Percentiles rank a stretch among this genome's conserved stretches.
Evolutionary conservation across 2,329 filamentous ascomycete genomes (phyloP).

Genomic region (Botrytis medusae): DNA sequence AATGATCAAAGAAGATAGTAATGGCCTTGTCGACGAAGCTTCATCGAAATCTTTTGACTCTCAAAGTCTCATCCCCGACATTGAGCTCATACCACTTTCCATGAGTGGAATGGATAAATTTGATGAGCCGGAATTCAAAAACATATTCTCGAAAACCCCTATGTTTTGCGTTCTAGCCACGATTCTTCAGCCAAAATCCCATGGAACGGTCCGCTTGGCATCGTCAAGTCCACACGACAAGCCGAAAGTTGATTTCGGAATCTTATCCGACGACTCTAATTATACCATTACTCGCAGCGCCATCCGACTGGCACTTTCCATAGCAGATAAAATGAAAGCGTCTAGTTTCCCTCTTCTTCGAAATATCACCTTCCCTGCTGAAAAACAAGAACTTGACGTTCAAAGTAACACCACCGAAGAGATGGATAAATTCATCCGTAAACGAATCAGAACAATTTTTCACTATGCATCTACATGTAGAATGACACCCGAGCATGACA

Average conservation of each 20-base stretch:
- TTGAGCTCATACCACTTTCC: constrained; percentile 24
- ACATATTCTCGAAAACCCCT: constrained; percentile 12
- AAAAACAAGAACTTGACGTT: not conserved
- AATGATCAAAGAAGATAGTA: constrained; percentile 11
- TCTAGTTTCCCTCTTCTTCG: constrained; percentile 30
- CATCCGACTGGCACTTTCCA: constrained; percentile 18
- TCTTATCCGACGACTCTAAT: constrained; percentile 22
- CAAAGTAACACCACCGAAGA: not conserved
- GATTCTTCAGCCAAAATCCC: constrained; percentile 19
- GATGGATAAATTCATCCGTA: constrained; percentile 13
- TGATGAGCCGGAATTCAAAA: constrained; percentile 14
- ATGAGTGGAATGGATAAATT: constrained; percentile 20
- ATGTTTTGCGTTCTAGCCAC: constrained; percentile 20
- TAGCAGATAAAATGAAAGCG: constrained; percentile 21
- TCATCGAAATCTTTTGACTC: not conserved
- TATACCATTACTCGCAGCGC: constrained; percentile 11
- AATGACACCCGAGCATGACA: constrained; percentile 36
- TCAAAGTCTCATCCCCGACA: constrained; percentile 11
- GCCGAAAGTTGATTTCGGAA: constrained; percentile 22
- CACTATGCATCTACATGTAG: constrained; percentile 4
- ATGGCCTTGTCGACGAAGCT: not conserved
- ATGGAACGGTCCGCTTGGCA: constrained; percentile 19
- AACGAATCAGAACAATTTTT: not conserved
- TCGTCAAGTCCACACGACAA: constrained; percentile 20
- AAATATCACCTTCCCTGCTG: not conserved